Evolutionary conservation across 352 stramenopile genomes (phyloP).

Genomic region (Phytophthora sansomeana): DNA sequence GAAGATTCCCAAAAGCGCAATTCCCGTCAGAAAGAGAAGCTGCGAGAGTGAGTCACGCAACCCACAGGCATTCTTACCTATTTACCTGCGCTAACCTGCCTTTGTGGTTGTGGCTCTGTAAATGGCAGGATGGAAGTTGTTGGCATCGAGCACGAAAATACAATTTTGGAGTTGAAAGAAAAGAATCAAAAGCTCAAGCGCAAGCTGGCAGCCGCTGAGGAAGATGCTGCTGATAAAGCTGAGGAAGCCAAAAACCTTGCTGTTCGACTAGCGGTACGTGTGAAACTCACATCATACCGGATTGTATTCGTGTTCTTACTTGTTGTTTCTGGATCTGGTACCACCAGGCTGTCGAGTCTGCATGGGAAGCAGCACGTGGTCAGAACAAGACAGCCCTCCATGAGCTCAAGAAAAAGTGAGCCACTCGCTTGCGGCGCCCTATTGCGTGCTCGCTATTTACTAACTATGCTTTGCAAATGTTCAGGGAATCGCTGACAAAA

Average conservation of each 20-base stretch:
- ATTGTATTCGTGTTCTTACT: not conserved
- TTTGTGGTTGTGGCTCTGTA: constrained; percentile 2
- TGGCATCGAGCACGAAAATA: constrained; percentile 76
- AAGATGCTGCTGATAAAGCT: constrained; percentile 55
- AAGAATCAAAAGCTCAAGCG: constrained; percentile 81
- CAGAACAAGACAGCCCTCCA: constrained; percentile 82
- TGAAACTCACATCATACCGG: not conserved
- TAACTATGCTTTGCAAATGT: not conserved
- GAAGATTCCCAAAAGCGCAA: constrained; percentile 78
- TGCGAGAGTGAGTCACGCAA: constrained; percentile 55
- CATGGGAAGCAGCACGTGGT: constrained; percentile 78
- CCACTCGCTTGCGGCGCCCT: not conserved
- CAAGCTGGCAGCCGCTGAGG: constrained; percentile 56
- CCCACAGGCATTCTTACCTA: not conserved
- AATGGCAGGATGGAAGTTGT: constrained; percentile 66
- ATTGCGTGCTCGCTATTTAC: not conserved
- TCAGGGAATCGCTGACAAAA: constrained; percentile 68
- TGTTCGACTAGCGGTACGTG: constrained; percentile 65
- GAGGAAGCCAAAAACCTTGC: constrained; percentile 78
- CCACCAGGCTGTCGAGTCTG: constrained; percentile 71
- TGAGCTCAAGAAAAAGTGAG: constrained; percentile 85
- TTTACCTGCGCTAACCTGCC: not conserved
- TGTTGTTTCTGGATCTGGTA: not conserved
- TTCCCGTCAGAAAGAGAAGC: constrained; percentile 72
- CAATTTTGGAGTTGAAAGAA: constrained; percentile 77